These are phyloP conservation scores for Verticillium longisporum DNA, from an alignment of 2,329 filamentous ascomycete species.

Conservation along the genomic window DNA sequence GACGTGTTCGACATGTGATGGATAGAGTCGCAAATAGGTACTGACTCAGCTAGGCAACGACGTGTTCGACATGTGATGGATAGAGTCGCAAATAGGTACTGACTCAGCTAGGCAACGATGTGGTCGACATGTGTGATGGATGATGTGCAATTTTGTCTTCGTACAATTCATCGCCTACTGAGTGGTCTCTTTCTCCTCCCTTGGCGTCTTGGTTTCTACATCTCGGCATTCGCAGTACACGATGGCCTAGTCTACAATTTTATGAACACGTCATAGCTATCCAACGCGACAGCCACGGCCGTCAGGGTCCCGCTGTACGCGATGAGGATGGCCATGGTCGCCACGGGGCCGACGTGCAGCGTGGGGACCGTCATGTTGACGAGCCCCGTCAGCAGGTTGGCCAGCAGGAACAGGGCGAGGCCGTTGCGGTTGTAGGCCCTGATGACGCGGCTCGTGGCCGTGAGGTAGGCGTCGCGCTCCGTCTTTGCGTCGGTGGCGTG, in stretches of 20 bases:
- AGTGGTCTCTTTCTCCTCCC: not conserved
- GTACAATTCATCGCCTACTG: not conserved
- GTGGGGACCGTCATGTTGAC: slow-evolving; percentile 87
- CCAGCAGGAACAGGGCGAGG: slow-evolving; percentile 74
- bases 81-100: too few species aligned
- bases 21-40: too few species aligned
- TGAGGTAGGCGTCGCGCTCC: slow-evolving; percentile 57
- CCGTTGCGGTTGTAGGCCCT: slow-evolving; percentile 85
- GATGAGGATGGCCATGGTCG: slow-evolving; percentile 68
- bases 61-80: too few species aligned
- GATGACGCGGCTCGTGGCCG: slow-evolving; percentile 75
- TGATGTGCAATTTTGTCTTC: not conserved
- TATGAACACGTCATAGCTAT: slow-evolving; percentile 60
- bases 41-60: too few species aligned
- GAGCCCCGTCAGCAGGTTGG: slow-evolving; percentile 82
- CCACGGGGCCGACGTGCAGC: slow-evolving; percentile 57
- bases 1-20: too few species aligned
- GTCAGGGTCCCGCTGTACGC: slow-evolving; percentile 65
- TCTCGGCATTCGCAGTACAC: not conserved
- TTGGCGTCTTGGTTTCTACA: not conserved
- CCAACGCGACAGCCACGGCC: slow-evolving; percentile 58
- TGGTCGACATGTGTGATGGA: too few species aligned
- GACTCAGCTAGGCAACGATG: too few species aligned
- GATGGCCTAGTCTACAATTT: slow-evolving; percentile 45
- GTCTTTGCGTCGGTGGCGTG: slow-evolving; percentile 44